Conservation (phyloP, 768 basidiomycete species). For the Leccinellum rugosiceps region DNA sequence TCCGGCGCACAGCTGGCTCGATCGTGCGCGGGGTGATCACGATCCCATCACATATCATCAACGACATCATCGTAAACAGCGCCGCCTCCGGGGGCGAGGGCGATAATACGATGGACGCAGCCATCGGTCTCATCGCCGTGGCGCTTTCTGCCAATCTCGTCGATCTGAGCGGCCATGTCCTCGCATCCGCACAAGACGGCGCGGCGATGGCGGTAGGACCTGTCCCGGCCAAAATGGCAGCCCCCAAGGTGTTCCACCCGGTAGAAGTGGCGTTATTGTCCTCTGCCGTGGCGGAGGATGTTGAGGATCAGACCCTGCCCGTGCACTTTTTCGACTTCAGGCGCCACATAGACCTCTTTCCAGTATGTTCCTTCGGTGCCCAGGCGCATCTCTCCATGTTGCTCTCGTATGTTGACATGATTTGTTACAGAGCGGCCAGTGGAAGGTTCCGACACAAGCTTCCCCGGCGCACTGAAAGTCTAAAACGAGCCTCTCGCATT, state of each 20-base stretch:
- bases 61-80: conserved; percentile 18
- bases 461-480: neutral
- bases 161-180: conserved; percentile 11
- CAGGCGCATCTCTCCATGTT: neutral
- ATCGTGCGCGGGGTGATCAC: conserved; percentile 26
- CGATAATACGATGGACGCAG: conserved; percentile 11
- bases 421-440: neutral
- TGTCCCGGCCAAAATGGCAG: conserved; percentile 1
- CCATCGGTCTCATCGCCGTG: conserved; percentile 10
- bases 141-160: conserved; percentile 16
- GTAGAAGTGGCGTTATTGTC: conserved; percentile 22
- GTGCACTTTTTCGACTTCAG: conserved; percentile 23
- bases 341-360: conserved; percentile 18
- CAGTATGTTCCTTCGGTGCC: conserved; percentile 9
- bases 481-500: too few relatives aligned
- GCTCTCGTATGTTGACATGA: neutral
- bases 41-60: conserved; percentile 19
- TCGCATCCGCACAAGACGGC: conserved; percentile 21
- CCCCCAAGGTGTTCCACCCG: conserved; percentile 15
- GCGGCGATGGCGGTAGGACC: neutral
- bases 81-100: neutral
- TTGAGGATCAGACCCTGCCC: conserved; percentile 12
- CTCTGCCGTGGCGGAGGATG: conserved; percentile 20
- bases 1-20: conserved; percentile 14
- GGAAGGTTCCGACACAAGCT: neutral